Evolutionary conservation across 75 land plant genomes (phyloP).

Genomic region (Azolla pinnata): DNA sequence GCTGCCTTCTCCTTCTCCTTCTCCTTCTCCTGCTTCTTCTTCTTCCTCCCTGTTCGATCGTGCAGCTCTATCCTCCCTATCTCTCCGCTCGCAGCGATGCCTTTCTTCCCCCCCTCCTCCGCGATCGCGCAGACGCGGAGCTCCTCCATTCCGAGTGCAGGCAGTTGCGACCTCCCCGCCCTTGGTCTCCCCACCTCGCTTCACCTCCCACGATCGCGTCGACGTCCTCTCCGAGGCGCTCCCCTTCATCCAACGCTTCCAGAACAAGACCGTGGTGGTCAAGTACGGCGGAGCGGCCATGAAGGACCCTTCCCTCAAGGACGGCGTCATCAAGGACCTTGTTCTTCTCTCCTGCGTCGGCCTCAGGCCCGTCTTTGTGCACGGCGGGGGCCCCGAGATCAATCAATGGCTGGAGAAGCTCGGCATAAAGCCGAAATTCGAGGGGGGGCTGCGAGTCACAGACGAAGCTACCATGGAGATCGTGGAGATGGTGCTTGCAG

Average conservation of each 20-base stretch:
- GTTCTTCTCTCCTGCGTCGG: slow-evolving; percentile 88
- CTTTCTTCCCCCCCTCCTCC: too few species aligned
- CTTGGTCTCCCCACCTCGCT: slow-evolving; percentile 6
- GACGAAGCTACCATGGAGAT: slow-evolving; percentile 83
- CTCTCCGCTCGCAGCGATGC: too few species aligned
- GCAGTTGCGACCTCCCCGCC: background rate
- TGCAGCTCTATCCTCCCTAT: too few species aligned
- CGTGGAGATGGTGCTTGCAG: slow-evolving; percentile 88
- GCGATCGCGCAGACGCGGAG: too few species aligned
- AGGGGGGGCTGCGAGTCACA: slow-evolving; percentile 83
- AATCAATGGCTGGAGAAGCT: slow-evolving; percentile 61
- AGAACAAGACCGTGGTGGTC: slow-evolving; percentile 86
- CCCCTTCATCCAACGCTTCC: slow-evolving; percentile 88
- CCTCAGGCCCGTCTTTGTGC: slow-evolving; percentile 72
- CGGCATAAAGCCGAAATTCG: slow-evolving; percentile 56
- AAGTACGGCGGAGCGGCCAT: slow-evolving; percentile 98
- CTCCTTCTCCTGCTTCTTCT: too few species aligned
- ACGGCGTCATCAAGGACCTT: slow-evolving; percentile 83
- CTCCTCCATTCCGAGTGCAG: too few species aligned
- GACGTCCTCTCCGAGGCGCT: slow-evolving; percentile 82
- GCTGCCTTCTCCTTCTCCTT: too few species aligned
- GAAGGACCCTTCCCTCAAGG: slow-evolving; percentile 55
- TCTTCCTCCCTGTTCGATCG: too few species aligned
- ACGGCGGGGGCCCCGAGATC: slow-evolving; percentile 98
- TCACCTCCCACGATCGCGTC: slow-evolving; percentile 37